Evolutionary conservation across 768 basidiomycete genomes (phyloP).

Genomic region (Russula vinacea): DNA sequence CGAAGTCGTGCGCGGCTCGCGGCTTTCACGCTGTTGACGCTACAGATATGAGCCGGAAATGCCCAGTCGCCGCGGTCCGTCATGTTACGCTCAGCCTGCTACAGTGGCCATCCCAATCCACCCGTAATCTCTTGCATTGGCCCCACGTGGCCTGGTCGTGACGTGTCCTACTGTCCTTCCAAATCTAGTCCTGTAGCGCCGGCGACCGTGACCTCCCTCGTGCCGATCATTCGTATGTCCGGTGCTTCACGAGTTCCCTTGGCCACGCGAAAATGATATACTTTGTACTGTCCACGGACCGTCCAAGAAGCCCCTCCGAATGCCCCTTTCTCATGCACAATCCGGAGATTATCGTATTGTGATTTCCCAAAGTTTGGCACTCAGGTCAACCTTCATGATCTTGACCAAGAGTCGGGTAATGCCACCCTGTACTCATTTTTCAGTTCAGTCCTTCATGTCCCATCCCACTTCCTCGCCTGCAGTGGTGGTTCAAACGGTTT

Average conservation of each 20-base stretch:
- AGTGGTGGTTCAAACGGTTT: conserved; percentile 21
- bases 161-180: not conserved
- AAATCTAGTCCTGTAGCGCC: conserved; percentile 10
- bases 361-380: conserved; percentile 21
- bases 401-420: conserved; percentile 16
- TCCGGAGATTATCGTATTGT: conserved; percentile 28
- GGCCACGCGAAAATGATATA: conserved; percentile 22
- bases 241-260: conserved; percentile 13
- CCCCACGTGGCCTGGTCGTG: not conserved
- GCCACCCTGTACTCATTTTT: conserved; percentile 10
- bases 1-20: too few relatives aligned
- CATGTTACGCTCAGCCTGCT: too few relatives aligned
- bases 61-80: too few relatives aligned
- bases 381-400: conserved; percentile 12
- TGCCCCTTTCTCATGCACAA: conserved; percentile 5
- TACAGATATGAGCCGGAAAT: too few relatives aligned
- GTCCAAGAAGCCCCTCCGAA: conserved; percentile 18
- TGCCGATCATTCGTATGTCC: too few relatives aligned
- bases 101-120: too few relatives aligned
- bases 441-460: not conserved
- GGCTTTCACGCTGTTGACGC: too few relatives aligned
- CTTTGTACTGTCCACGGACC: conserved; percentile 12
- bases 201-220: too few relatives aligned
- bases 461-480: conserved; percentile 13
- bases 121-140: not conserved